Evolutionary conservation across 306 rosid species (phyloP).

Genomic region (Malus sylvestris): DNA sequence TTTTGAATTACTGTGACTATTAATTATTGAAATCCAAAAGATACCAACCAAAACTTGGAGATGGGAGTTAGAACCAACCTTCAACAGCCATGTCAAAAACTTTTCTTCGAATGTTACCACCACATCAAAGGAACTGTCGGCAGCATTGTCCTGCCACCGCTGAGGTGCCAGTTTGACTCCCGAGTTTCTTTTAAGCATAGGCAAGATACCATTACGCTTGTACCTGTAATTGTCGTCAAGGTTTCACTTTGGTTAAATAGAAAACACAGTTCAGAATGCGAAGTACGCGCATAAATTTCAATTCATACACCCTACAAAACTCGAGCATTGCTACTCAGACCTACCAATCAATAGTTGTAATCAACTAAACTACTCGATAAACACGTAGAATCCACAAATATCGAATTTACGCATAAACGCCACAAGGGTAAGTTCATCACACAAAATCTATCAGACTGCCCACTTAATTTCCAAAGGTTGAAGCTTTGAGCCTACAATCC

Average conservation of each 20-base stretch:
- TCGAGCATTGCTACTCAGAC: background rate
- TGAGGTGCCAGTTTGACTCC: slow-evolving; percentile 76
- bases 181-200: slow-evolving; percentile 87
- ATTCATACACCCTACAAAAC: background rate
- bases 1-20: background rate
- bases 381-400: background rate
- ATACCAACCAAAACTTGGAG: background rate
- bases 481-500: background rate
- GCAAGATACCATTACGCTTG: slow-evolving; percentile 79
- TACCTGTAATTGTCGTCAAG: slow-evolving; percentile 50
- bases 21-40: background rate
- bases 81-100: slow-evolving; percentile 90
- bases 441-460: background rate
- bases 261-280: slow-evolving; percentile 6
- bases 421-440: background rate
- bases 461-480: background rate
- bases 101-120: slow-evolving; percentile 85
- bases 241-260: slow-evolving; percentile 10
- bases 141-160: slow-evolving; percentile 93
- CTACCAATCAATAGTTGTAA: background rate
- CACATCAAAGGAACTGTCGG: slow-evolving; percentile 73
- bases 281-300: background rate
- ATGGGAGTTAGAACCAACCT: slow-evolving; percentile 42
- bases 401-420: background rate
- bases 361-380: background rate